Base-by-base conservation (phyloP, 1,139 yeast species). In the Nakaseomyces uthaithaninus region DNA sequence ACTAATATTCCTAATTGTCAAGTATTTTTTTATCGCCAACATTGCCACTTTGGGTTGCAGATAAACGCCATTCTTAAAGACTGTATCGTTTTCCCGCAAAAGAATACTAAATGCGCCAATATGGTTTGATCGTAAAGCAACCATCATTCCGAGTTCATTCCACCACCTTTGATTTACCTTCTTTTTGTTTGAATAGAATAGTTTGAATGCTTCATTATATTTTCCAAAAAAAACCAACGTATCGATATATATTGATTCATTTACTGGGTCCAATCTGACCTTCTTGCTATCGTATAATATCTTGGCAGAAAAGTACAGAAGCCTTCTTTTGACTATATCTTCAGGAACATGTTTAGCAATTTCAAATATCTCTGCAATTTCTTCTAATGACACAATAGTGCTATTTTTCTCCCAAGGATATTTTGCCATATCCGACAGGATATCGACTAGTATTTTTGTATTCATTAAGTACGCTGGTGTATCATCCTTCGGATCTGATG, bases 121-220 rank as follows among this genome's bases (percentile, higher is more conserved):
- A 36, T 61, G 52, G n/a, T 57, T 57, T 8, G 53, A 42, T 9
- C 59, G 51, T 27, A 65, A 43, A 17, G 57, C 47, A 11, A 60
- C 50, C 50, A 59, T 57, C 50, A 63, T 45, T 17, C 66, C 61
- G 34, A 63, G 41, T 41, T 64, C 68, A 44, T 57, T 52, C 68
- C 68, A 64, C 67, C 68, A 65, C 36, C 63, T 48, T 40, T 63
- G 55, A 23, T 55, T 44, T 1, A 61, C 52, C 19, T 53, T 55
- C 4, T 45, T 51, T 31, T 53, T 48, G 20, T 48, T 47, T 7
- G 54, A 48, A 15, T 47, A 38, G 37, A 63, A 54, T 12, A 64
- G 42, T 7, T 45, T 42, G 5, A 48, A 47, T 0, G 67, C 68
- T 25, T 52, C 51, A 16, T 48, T 46, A 42, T 50, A 50, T 2